Evolutionary conservation across 2,329 filamentous ascomycete genomes (phyloP).

Genomic region (Stemphylium lycopersici): DNA sequence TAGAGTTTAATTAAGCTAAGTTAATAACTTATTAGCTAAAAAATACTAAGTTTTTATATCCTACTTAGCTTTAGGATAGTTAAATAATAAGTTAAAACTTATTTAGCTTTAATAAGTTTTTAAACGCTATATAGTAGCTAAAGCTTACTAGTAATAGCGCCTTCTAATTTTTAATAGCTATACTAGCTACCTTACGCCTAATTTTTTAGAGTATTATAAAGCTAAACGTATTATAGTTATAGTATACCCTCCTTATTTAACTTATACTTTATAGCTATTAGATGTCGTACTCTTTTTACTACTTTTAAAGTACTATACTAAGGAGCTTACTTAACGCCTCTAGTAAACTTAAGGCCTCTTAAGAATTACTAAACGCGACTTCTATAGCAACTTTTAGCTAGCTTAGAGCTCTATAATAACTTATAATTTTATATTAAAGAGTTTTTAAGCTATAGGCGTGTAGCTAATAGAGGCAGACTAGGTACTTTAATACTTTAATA

Average conservation of each 20-base stretch:
- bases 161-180: neutral
- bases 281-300: neutral
- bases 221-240: neutral
- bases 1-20: constrained; percentile 9
- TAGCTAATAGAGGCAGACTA: neutral
- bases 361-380: neutral
- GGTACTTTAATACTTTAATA: neutral
- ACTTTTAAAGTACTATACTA: neutral
- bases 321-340: neutral
- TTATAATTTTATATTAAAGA: neutral
- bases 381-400: neutral
- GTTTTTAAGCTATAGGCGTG: neutral
- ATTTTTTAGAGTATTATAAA: neutral
- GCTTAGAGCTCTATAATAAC: neutral
- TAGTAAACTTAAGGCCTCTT: neutral
- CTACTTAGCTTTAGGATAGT: neutral
- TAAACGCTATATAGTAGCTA: neutral
- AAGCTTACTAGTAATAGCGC: neutral
- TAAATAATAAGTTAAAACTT: neutral
- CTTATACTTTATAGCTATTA: neutral
- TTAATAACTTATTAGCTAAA: neutral
- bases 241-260: neutral
- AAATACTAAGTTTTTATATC: neutral
- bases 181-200: neutral
- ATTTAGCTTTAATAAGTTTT: neutral